Percentiles rank a stretch among this genome's conserved stretches.
Conservation (phyloP, 352 stramenopile species). For the Globisporangium orthogonon region DNA sequence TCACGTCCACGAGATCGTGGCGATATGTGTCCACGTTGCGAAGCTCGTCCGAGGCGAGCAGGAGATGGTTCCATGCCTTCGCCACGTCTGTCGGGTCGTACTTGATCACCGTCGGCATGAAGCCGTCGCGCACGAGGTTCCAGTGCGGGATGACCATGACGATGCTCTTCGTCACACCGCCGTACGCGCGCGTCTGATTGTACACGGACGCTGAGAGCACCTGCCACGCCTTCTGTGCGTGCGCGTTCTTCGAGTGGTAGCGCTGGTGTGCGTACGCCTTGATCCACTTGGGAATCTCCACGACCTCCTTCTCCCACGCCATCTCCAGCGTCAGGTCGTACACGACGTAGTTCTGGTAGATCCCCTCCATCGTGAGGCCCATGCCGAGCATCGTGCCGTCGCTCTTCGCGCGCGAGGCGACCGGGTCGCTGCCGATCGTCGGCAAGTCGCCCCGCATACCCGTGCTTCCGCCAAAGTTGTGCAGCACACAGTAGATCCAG, state of each 20-base stretch:
- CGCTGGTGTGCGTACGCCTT: conserved; percentile 42
- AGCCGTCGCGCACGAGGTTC: conserved; percentile 51
- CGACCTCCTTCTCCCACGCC: conserved; percentile 41
- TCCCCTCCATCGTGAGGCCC: conserved; percentile 80
- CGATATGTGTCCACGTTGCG: conserved; percentile 44
- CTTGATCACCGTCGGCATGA: conserved; percentile 68
- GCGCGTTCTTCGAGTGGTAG: conserved; percentile 49
- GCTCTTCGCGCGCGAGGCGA: conserved; percentile 32
- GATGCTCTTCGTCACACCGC: conserved; percentile 72
- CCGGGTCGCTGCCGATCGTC: conserved; percentile 44
- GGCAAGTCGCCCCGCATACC: conserved; percentile 68
- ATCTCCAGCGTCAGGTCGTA: conserved; percentile 76
- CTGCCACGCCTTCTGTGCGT: conserved; percentile 47
- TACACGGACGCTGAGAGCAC: conserved; percentile 57
- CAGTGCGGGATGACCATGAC: conserved; percentile 63
- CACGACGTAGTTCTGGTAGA: conserved; percentile 85
- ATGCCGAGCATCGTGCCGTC: conserved; percentile 70
- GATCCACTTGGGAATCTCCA: conserved; percentile 46
- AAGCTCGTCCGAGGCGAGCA: conserved; percentile 35
- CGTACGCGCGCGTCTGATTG: conserved; percentile 58
- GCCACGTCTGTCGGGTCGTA: conserved; percentile 65
- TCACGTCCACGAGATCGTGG: conserved; percentile 80
- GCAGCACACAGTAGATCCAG: conserved; percentile 83
- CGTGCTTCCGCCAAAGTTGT: conserved; percentile 80
- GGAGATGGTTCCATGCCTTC: conserved; percentile 48